These are phyloP conservation scores for Clonostachys rhizophaga DNA, from an alignment of 2,329 filamentous ascomycete species.

Conservation along the genomic window DNA sequence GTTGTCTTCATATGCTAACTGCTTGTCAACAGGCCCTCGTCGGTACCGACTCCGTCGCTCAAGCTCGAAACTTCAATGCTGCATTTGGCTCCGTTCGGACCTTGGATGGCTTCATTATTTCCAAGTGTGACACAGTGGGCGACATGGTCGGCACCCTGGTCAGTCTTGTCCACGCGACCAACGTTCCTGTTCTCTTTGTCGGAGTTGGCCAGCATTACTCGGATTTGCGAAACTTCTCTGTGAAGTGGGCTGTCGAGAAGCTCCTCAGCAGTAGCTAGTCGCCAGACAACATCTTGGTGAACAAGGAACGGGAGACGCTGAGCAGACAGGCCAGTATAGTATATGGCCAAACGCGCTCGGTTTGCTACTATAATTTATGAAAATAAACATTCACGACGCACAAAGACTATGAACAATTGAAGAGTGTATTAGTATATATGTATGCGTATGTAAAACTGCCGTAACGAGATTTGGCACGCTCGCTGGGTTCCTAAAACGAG, in stretches of 20 bases:
- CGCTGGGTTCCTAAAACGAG: neutral
- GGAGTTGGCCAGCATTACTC: conserved; percentile 69
- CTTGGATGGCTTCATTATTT: conserved; percentile 96
- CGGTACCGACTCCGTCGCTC: conserved; percentile 90
- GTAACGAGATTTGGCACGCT: neutral
- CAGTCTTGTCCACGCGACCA: conserved; percentile 94
- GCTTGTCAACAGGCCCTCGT: conserved; percentile 63
- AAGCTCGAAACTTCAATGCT: conserved; percentile 93
- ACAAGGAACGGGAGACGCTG: neutral
- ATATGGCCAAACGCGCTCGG: no score
- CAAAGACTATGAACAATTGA: neutral
- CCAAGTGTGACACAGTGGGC: conserved; percentile 98
- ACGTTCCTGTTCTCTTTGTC: conserved; percentile 92
- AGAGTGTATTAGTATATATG: neutral
- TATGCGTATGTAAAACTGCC: no score
- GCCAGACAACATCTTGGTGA: neutral
- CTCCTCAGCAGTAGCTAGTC: conserved; percentile 45
- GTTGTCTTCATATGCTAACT: neutral
- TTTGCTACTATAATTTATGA: no score
- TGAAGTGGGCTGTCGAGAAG: conserved; percentile 66
- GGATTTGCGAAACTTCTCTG: conserved; percentile 64
- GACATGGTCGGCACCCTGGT: conserved; percentile 97
- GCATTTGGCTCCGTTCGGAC: conserved; percentile 78
- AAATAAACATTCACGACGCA: no score
- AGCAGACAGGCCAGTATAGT: no score